Evolutionary conservation across 2,329 filamentous ascomycete genomes (phyloP), one percentile per base, ranked within the genome.

Genomic region (Rhynchosporium agropyri): DNA sequence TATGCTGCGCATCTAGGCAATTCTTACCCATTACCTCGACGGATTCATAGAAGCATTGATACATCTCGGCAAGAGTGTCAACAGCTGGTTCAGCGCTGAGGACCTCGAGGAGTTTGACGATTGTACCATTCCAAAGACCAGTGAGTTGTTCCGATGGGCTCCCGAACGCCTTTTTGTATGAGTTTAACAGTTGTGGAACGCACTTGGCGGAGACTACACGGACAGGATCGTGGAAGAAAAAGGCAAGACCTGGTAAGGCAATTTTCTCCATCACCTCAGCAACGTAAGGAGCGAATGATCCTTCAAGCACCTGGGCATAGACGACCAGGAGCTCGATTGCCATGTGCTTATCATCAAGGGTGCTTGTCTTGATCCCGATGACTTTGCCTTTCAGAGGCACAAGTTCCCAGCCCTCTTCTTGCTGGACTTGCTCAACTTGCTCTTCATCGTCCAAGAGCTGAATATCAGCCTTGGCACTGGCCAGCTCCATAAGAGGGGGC

Each of bases 161-260:
- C 3, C 94, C 94, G 73, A 94, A 95, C 0, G 90, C 89, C 76
- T 94, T 94, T 80, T 97, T 97, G 82, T 93, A 97, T 1, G 93
- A 92, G 75, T 92, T 95, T 53, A 99, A 84, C 15, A 99, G 85
- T 75, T 96, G 91, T 15, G 95, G 95, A 5, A 99, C 91, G 70
- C 96, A 87, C 79, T 97, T 97, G 31, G 95, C 94, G 4, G 95
- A 96, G 42, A 96, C 93, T 58, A 96, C 94, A 60, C 95, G 88
- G 62, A 98, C 95, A 0, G 95, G 94, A 74, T 99, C 95, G 77
- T 99, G 95, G 86, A 99, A 99, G 83, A 98, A 99, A 83, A 99
- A 99, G 3, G 92, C 91, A 54, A 99, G 84, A 26, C 95, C 92
- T 7, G 95, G 94, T 28, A 99, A 81, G 1, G 93, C 94, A 74